phyloP scores from a whole-genome alignment of 306 rosid genomes.

The Corylus heterophylla region DNA sequence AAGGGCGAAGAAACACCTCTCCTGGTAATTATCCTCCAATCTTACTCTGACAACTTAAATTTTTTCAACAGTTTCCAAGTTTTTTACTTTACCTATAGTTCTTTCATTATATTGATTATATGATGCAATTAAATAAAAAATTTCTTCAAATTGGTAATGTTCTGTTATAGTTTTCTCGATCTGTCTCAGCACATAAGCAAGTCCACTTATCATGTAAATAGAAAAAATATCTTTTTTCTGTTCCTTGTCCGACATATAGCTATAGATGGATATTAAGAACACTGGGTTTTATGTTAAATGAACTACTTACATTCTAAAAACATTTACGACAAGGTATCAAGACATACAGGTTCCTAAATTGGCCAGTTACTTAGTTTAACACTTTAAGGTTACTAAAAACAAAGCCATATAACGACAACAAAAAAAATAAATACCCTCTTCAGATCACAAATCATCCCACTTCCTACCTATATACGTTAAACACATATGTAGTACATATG shows the following conservation, averaged over 20 bases:
- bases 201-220: not conserved
- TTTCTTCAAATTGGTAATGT: not conserved
- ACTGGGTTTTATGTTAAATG: not conserved
- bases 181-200: not conserved
- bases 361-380: not conserved
- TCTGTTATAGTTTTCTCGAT: not conserved
- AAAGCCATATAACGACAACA: not conserved
- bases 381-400: not conserved
- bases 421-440: not conserved
- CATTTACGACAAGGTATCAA: not conserved
- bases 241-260: not conserved
- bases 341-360: not conserved
- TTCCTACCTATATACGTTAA: not conserved
- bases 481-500: not conserved
- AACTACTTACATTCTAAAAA: not conserved
- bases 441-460: not conserved
- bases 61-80: not conserved
- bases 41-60: not conserved
- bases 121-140: not conserved
- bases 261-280: not conserved
- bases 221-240: not conserved
- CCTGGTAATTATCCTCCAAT: not conserved
- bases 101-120: not conserved
- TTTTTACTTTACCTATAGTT: not conserved
- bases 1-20: not conserved